These are phyloP conservation scores for Marasmius tenuissimus DNA, from an alignment of 1,284 basidiomycete species.

Conservation along the genomic window DNA sequence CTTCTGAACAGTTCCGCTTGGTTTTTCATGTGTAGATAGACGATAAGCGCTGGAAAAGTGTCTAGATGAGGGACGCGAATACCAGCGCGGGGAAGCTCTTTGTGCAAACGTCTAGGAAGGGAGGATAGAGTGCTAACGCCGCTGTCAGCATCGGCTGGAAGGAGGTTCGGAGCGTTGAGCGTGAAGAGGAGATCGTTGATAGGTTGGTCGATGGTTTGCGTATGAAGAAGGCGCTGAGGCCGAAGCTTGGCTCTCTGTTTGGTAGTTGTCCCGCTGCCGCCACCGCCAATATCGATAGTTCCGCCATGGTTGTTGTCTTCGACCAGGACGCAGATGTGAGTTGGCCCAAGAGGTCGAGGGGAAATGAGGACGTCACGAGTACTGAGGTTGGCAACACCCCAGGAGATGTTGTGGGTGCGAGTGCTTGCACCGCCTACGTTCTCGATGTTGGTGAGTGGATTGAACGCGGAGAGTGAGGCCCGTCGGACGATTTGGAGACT, in stretches of 20 bases:
- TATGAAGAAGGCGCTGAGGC: not conserved
- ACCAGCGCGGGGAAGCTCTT: slow-evolving; percentile 33
- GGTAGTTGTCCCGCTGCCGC: no score
- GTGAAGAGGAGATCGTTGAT: slow-evolving; percentile 39
- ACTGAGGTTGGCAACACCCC: slow-evolving; percentile 22
- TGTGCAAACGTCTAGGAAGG: slow-evolving; percentile 31
- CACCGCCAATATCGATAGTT: no score
- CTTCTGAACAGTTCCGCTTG: slow-evolving; percentile 34
- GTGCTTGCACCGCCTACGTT: no score
- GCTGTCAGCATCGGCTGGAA: no score
- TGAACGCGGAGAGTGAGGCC: not conserved
- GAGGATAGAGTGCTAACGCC: no score
- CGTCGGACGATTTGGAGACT: not conserved
- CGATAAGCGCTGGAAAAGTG: slow-evolving; percentile 35
- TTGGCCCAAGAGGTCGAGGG: slow-evolving; percentile 35
- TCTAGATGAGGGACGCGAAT: slow-evolving; percentile 32
- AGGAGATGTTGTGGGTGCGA: slow-evolving; percentile 16
- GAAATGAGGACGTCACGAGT: slow-evolving; percentile 29
- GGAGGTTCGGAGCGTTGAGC: slow-evolving; percentile 35
- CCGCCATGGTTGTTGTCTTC: slow-evolving; percentile 11
- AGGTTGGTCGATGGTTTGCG: slow-evolving; percentile 27
- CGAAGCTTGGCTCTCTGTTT: no score
- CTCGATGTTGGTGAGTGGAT: slow-evolving; percentile 1
- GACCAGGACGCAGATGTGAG: slow-evolving; percentile 33
- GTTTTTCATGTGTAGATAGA: slow-evolving; percentile 39